Conservation (phyloP, 495 filamentous ascomycete genomes). For the Lasiosphaeria ovina region DNA sequence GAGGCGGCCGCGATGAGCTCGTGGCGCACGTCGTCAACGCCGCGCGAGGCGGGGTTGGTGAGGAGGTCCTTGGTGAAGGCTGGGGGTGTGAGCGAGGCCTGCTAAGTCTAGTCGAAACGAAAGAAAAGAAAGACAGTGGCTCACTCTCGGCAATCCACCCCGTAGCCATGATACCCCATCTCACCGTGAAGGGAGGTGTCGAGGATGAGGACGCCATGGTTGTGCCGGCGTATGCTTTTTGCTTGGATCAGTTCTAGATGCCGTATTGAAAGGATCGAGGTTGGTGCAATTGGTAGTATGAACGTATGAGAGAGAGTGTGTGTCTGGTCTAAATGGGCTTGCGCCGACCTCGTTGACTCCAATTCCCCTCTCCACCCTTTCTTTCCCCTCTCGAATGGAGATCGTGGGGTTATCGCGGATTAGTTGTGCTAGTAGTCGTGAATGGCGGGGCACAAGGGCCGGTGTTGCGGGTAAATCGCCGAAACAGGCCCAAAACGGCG, state of each 20-base stretch:
- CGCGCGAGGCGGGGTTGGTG: slow-evolving; percentile 67
- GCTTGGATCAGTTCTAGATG: neutral
- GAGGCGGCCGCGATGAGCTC: slow-evolving; percentile 79
- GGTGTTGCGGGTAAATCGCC: slow-evolving; percentile 33
- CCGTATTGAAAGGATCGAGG: too few relatives aligned
- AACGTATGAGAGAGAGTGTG: too few relatives aligned
- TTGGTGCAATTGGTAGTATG: too few relatives aligned
- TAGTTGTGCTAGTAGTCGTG: too few relatives aligned
- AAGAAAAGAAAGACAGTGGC: slow-evolving; percentile 11
- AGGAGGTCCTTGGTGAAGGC: slow-evolving; percentile 80
- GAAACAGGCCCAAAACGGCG: slow-evolving; percentile 19
- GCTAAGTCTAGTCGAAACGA: neutral
- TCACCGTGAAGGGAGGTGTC: slow-evolving; percentile 55
- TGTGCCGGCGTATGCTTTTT: neutral
- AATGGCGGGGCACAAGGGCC: slow-evolving; percentile 25
- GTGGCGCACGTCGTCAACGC: slow-evolving; percentile 73
- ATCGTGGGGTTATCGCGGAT: slow-evolving; percentile 2
- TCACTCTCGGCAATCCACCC: slow-evolving; percentile 74
- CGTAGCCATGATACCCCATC: slow-evolving; percentile 83
- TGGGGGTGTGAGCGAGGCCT: slow-evolving; percentile 5
- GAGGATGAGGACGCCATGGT: slow-evolving; percentile 36
- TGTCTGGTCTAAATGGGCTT: too few relatives aligned
- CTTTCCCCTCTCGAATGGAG: slow-evolving; percentile 11
- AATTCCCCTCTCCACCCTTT: slow-evolving; percentile 8
- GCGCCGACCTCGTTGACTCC: neutral